phyloP scores from a whole-genome alignment of 345 rosid genomes.

The Punica granatum region DNA sequence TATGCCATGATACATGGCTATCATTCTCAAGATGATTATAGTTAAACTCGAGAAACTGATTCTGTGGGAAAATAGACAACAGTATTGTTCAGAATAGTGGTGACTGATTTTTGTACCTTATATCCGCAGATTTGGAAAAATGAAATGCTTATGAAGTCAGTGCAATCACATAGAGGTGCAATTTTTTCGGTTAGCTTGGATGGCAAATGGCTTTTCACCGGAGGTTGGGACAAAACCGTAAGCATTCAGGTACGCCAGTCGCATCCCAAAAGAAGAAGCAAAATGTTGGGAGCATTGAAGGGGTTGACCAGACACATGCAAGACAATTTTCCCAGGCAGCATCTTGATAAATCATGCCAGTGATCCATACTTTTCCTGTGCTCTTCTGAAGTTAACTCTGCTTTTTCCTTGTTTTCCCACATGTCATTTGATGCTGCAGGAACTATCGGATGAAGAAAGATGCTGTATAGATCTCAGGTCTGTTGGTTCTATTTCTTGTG shows the following conservation, averaged over 20 bases:
- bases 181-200: constrained; percentile 47
- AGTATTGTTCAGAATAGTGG: neutral
- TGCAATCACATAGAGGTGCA: constrained; percentile 50
- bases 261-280: neutral
- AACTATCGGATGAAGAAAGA: constrained; percentile 70
- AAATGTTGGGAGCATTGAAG: neutral
- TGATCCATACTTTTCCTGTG: neutral
- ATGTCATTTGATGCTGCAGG: constrained; percentile 29
- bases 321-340: too few relatives aligned
- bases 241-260: constrained; percentile 42
- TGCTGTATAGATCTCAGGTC: constrained; percentile 38
- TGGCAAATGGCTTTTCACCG: constrained; percentile 60
- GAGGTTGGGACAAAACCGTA: constrained; percentile 86
- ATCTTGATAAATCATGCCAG: too few relatives aligned
- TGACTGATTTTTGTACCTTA: neutral
- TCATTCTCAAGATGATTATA: neutral
- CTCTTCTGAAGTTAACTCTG: neutral
- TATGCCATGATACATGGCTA: neutral
- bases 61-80: neutral
- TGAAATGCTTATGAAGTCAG: constrained; percentile 45
- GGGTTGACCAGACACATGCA: too few relatives aligned
- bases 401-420: neutral
- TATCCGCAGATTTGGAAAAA: constrained; percentile 66
- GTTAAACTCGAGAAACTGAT: neutral
- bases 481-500: constrained; percentile 62